A percentile compares a stretch with the other conserved stretches of the same genome.
phyloP scores from a whole-genome alignment of 331 rosid species.

The Quercus tomentella region DNA sequence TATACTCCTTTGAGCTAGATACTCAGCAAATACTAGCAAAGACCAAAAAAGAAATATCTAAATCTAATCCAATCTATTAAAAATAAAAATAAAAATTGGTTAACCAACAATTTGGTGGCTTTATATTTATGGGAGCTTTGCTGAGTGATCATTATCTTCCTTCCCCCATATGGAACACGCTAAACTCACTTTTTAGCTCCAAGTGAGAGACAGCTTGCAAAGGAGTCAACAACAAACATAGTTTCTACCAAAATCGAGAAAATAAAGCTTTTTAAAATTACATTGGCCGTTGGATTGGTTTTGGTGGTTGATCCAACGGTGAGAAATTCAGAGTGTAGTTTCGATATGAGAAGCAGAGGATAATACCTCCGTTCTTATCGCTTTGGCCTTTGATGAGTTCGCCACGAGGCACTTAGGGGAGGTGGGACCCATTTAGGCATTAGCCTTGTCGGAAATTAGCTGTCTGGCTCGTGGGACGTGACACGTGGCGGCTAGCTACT shows the following conservation, averaged over 20 bases:
- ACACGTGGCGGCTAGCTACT: neutral
- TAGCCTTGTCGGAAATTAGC: conserved; percentile 24
- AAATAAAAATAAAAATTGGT: neutral
- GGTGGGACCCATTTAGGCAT: conserved; percentile 29
- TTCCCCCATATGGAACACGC: neutral
- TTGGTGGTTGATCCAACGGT: neutral
- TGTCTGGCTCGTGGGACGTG: neutral
- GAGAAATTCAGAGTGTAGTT: neutral
- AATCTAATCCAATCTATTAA: neutral
- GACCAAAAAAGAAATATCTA: neutral
- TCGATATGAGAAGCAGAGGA: neutral
- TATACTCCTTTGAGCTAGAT: neutral
- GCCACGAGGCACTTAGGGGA: conserved; percentile 27
- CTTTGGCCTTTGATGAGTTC: conserved; percentile 32
- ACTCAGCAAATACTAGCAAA: neutral
- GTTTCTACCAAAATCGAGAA: no score
- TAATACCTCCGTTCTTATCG: conserved; percentile 24
- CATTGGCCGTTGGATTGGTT: neutral
- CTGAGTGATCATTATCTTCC: conserved; percentile 1
- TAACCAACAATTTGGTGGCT: conserved; percentile 9
- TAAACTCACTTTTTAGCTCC: neutral
- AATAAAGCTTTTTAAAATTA: no score
- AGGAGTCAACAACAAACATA: no score
- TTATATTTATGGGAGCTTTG: conserved; percentile 19
- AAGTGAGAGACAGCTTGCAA: no score